Evolutionary conservation across 768 basidiomycete genomes (phyloP).

Genomic region (Podaxis sp.): DNA sequence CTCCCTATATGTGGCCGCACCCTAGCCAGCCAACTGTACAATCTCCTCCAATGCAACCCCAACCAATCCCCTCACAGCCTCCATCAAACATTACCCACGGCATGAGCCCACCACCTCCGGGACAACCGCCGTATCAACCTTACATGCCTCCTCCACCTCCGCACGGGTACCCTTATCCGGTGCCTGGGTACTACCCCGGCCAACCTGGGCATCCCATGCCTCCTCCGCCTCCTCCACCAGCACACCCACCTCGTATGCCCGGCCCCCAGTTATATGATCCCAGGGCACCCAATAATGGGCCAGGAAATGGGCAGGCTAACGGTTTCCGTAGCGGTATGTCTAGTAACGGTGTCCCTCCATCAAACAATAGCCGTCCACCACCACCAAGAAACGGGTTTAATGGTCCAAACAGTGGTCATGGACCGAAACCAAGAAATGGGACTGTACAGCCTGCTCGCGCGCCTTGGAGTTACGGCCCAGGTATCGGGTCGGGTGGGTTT

Average conservation of each 20-base stretch:
- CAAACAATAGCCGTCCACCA: slow-evolving; percentile 27
- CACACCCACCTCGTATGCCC: slow-evolving; percentile 10
- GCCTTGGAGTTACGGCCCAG: slow-evolving; percentile 74
- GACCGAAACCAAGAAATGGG: slow-evolving; percentile 27
- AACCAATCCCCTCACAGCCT: slow-evolving; percentile 9
- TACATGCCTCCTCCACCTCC: slow-evolving; percentile 18
- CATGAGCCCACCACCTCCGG: slow-evolving; percentile 17
- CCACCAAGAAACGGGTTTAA: slow-evolving; percentile 21
- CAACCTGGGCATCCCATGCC: slow-evolving; percentile 18
- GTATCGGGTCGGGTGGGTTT: slow-evolving; percentile 48
- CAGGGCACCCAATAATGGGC: slow-evolving; percentile 16
- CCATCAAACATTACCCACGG: slow-evolving; percentile 15
- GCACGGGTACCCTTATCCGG: slow-evolving; percentile 19
- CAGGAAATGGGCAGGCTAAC: slow-evolving; percentile 23
- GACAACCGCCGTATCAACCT: slow-evolving; percentile 18
- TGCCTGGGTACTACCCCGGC: slow-evolving; percentile 19
- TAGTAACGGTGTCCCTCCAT: slow-evolving; percentile 29
- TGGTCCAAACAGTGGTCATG: slow-evolving; percentile 25
- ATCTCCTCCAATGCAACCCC: slow-evolving; percentile 17
- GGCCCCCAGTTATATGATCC: slow-evolving; percentile 4
- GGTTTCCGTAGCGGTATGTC: slow-evolving; percentile 5
- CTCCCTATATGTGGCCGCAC: slow-evolving; percentile 16
- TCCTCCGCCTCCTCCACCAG: slow-evolving; percentile 19
- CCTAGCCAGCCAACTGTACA: slow-evolving; percentile 14
- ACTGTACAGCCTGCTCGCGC: slow-evolving; percentile 40